phyloP scores from a whole-genome alignment of 371 early-diverging fungal species.

The Thermomucor indicae-seudaticae region DNA sequence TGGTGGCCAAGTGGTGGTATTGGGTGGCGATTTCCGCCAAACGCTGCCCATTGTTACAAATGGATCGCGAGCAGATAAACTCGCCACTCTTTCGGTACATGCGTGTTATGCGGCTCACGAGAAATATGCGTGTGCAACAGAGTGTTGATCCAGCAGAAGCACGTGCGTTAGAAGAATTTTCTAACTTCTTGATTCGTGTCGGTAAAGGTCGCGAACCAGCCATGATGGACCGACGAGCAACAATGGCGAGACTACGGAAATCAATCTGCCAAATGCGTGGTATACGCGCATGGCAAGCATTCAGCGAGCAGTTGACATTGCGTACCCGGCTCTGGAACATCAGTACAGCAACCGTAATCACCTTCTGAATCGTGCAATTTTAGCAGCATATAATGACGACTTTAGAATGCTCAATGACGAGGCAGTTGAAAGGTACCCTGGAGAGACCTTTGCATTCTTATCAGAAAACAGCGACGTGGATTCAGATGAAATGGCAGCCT shows the following conservation, averaged over 20 bases:
- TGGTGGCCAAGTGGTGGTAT: slow-evolving; percentile 10
- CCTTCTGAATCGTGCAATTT: background rate
- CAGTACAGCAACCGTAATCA: background rate
- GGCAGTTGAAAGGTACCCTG: background rate
- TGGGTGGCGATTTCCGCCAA: slow-evolving; percentile 12
- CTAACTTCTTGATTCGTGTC: background rate
- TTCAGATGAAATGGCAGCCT: too few relatives aligned
- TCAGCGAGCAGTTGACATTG: background rate
- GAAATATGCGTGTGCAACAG: background rate
- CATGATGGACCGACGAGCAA: background rate
- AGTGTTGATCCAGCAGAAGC: background rate
- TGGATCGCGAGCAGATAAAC: background rate
- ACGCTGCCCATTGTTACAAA: background rate
- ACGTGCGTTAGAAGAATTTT: background rate
- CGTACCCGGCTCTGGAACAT: background rate
- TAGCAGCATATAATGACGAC: background rate
- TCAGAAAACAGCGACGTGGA: background rate
- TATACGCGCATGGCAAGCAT: background rate
- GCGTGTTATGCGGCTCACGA: background rate
- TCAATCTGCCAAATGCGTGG: background rate
- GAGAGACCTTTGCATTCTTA: background rate
- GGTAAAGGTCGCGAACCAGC: background rate
- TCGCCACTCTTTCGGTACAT: background rate
- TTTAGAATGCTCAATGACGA: background rate
- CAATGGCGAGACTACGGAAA: background rate